phyloP scores from a whole-genome alignment of 2,329 filamentous ascomycete genomes.

The Cladorrhinum sp. region DNA sequence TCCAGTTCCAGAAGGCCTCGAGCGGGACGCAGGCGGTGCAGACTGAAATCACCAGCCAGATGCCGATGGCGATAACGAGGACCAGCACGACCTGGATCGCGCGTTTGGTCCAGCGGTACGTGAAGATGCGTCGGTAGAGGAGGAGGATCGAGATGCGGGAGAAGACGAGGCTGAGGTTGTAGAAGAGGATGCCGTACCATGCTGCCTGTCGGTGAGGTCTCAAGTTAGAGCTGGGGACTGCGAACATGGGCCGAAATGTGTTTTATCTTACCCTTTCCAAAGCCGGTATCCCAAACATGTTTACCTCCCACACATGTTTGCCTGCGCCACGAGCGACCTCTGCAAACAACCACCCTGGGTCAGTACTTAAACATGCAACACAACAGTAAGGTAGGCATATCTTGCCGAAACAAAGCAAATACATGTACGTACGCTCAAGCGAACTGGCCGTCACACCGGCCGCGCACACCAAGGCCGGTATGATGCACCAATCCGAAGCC shows the following conservation, averaged over 20 bases:
- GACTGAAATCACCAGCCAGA: constrained; percentile 29
- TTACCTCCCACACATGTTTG: constrained; percentile 26
- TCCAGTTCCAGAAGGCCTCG: constrained; percentile 32
- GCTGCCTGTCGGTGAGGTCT: no score
- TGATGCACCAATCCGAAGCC: constrained; percentile 37
- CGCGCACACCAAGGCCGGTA: constrained; percentile 33
- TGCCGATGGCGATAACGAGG: constrained; percentile 27
- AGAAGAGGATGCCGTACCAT: constrained; percentile 32
- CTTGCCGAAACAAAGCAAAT: no score
- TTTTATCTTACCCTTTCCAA: constrained; percentile 19
- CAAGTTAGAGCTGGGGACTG: no score
- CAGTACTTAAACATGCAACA: no score
- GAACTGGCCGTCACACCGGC: constrained; percentile 27
- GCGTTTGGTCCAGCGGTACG: constrained; percentile 32
- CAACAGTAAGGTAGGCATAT: no score
- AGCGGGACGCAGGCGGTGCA: constrained; percentile 33
- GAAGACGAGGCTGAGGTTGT: constrained; percentile 30
- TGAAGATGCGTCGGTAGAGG: constrained; percentile 31
- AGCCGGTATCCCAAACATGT: constrained; percentile 8
- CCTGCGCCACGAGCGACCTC: constrained; percentile 26
- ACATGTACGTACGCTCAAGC: constrained; percentile 25
- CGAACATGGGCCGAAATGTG: background rate
- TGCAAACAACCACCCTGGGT: constrained; percentile 3
- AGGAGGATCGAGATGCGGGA: constrained; percentile 33
- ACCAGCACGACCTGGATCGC: constrained; percentile 29